Percentiles rank a stretch among this genome's conserved stretches.
phyloP scores from a whole-genome alignment of 129 eudicot species.

The Saposhnikovia divaricata region DNA sequence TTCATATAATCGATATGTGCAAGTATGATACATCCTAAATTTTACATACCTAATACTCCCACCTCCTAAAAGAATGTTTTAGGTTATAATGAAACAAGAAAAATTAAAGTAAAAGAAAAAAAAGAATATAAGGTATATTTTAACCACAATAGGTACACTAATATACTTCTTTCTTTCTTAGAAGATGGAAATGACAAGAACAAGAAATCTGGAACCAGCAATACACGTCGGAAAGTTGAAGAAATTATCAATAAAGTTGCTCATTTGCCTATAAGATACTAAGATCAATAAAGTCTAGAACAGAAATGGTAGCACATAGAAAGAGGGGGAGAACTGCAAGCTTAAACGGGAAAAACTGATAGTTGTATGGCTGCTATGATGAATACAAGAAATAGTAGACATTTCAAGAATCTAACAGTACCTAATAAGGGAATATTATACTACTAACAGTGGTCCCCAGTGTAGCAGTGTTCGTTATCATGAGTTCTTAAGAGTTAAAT shows the following conservation, averaged over 20 bases:
- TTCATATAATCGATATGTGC: no score
- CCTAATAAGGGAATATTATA: not conserved
- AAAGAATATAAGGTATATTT: not conserved
- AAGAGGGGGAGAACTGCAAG: not conserved
- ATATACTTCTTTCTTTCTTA: not conserved
- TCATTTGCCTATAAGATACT: not conserved
- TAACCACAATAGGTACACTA: not conserved
- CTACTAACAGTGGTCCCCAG: not conserved
- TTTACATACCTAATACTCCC: not conserved
- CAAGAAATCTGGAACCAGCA: not conserved
- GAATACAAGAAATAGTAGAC: not conserved
- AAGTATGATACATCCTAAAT: no score
- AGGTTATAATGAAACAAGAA: not conserved
- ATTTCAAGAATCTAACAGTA: not conserved
- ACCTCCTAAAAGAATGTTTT: not conserved
- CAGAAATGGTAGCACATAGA: not conserved
- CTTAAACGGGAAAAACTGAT: not conserved
- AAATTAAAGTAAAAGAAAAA: not conserved
- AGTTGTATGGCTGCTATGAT: not conserved
- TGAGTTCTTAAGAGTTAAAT: not conserved
- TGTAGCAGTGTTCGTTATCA: not conserved
- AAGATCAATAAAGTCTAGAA: not conserved
- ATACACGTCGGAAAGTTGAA: not conserved
- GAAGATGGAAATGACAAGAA: not conserved
- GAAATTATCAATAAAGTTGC: not conserved